Evolutionary conservation across 495 filamentous ascomycete species (phyloP), one percentile per base, ranked within the genome.

Genomic region (Tetracladium setigerum): DNA sequence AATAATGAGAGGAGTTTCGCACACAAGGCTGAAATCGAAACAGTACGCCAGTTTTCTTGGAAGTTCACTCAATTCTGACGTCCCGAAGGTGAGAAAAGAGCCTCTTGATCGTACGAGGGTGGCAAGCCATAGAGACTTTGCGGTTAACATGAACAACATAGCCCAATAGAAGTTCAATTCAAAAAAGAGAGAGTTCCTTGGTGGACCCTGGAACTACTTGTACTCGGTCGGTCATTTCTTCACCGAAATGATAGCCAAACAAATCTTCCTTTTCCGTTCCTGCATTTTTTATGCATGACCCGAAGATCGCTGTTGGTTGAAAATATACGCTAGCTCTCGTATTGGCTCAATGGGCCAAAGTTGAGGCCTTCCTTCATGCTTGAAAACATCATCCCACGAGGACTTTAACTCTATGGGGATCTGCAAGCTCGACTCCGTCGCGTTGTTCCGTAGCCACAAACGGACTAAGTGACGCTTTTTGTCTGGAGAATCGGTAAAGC

Each of bases 401-500:
- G 38, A 36, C 18, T 46, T 10, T 4, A 54, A 39, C 14, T 50
- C 41, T 13, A 16, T 22, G 7, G 67, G 67, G 8, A 67, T 48
- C 41, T 55, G 44, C 67, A 66, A 72, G 1, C 55, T 59, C 16
- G 62, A 36, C 30, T 55, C 58, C 8, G 57, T 55, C 24, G 30
- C 41, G 22, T 44, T 41, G 44, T 69, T 65, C 49, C 59, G 63
- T 2, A 71, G 57, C 67, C 68, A 70, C 41, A 70, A 57, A 0
- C 69, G 56, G 7, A 72, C 43, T 12, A 72, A 49, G 40, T 72
- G 63, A 27, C 69, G 57, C 19, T 24, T 38, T 22, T 16, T 0
- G 8, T 58, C 58, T 14, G 66, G 38, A 11, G 57, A 55, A 44
- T 83, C 70, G 38, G 70, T 67, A 50, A 83, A 84, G 46, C 73